Base-by-base conservation (phyloP, 2,329 filamentous ascomycete species). In the Botryotinia convoluta region DNA sequence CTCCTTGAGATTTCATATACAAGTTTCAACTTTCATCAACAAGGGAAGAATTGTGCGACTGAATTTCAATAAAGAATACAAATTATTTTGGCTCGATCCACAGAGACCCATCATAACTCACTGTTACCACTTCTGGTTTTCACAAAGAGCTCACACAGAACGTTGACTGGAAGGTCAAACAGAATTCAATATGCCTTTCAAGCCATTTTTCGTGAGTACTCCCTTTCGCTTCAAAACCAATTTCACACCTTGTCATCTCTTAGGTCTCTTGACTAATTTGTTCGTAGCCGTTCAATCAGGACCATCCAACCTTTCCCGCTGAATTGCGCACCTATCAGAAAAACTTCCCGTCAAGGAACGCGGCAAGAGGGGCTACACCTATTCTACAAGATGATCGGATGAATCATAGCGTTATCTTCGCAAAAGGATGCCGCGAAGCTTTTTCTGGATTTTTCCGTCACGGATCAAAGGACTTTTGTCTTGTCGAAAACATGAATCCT, bases 401-500 rank as follows among this genome's bases (percentile, higher is more conserved):
- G 10, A 32, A 57, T 7, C n/a, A 42, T 6, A 29, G 16, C 22
- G 1, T 14, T 4, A 68, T 68, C 35, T 57, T 57, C 45, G n/a
- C 20, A 9, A 68, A 57, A 12, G 48, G 48, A 37, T 42, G 48
- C 18, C n/a, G 37, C n/a, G 32, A 16, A 42, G 48, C 65, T 32
- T 68, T 57, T 35, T 57, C 26, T 57, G 48, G 65, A 42, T 22
- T 42, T n/a, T 57, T 57, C 37, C 65, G 65, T 8, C 5, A 42
- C 18, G 6, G 20, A 57, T 32, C 18, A 26, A 68, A 68, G n/a
- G 65, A 68, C n/a, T 68, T 68, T n/a, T 51, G 48, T 8, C 18
- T 68, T 20, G 39, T 68, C 48, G 35, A 57, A 26, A 72, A 72
- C 16, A 72, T 32, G 44, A 45, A 72, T 42, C 35, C 35, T 14